Conservation (phyloP, 371 early-diverging fungal species). For the Mucor piriformis region DNA sequence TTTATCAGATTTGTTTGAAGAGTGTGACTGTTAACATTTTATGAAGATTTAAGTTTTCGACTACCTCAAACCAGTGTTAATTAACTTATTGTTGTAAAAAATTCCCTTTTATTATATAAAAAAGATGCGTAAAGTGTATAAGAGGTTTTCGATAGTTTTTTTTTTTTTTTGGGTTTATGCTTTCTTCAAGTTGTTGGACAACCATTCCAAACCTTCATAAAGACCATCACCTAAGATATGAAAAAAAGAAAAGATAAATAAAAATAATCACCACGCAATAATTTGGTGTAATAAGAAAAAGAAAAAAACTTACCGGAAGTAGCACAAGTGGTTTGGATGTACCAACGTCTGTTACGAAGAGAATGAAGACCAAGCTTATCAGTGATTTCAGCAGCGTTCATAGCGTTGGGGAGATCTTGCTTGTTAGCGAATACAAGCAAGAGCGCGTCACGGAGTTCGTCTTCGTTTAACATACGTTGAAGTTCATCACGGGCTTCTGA, state of each 20-base stretch:
- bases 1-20: too few species aligned
- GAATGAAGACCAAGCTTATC: constrained; percentile 86
- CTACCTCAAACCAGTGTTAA: too few species aligned
- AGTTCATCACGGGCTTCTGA: constrained; percentile 88
- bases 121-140: too few species aligned
- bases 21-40: too few species aligned
- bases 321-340: constrained; percentile 91
- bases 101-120: too few species aligned
- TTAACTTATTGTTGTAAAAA: too few species aligned
- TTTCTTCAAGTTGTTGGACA: constrained; percentile 54
- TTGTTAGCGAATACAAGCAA: constrained; percentile 96
- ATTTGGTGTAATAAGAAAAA: neutral
- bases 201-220: constrained; percentile 92
- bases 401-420: constrained; percentile 94
- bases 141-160: too few species aligned
- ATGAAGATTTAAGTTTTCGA: too few species aligned
- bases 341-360: constrained; percentile 91
- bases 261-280: too few species aligned
- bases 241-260: neutral
- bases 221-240: constrained; percentile 78
- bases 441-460: constrained; percentile 89
- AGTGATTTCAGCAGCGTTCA: constrained; percentile 94
- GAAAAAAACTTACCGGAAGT: constrained; percentile 68
- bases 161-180: constrained; percentile 28
- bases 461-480: constrained; percentile 88